Evolutionary conservation across 2,329 filamentous ascomycete species (phyloP), one percentile per base, ranked within the genome.

Genomic region (Pseudocercospora fijiensis): DNA sequence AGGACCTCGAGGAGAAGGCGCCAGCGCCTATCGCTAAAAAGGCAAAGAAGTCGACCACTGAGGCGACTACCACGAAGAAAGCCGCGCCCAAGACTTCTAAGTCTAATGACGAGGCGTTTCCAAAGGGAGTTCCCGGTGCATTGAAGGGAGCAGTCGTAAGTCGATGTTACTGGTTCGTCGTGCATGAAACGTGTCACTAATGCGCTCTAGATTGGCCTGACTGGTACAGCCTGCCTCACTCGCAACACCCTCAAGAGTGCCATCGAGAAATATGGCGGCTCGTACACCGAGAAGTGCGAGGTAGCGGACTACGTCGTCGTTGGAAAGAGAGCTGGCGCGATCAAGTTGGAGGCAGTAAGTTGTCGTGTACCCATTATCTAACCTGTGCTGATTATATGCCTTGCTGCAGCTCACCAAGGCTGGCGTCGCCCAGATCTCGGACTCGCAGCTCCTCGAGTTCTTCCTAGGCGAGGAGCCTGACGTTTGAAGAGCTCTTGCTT

Each of bases 331-430:
- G 52, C 69, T 56, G 69, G 68, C 7, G 37, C 58, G 37, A 66
- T 64, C 57, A 70, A 70, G 61, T 33, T 70, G 7, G 60, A 64
- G 65, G 60, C 27, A 10, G 53, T 56, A 56, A 28, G 20, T 27
- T 4, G 22, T 28, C 7, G 22, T n/a, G 4, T n/a, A 27, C 18
- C 16, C 8, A 13, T 53, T 9, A 10, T 53, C 28, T n/a, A 24
- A 27, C 26, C 13, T 16, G 26, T n/a, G 26, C 49, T 53, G 28
- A 53, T 26, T 13, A 27, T 30, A 4, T 27, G n/a, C 26, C 9
- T 18, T 13, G 3, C 9, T 53, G 11, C 26, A 53, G 49, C 26
- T 53, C 22, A 53, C 22, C 16, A 28, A 53, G 20, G 49, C 22
- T 28, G 26, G 26, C 16, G 49, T 53, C 6, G 16, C 20, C 22